Conservation (phyloP, 768 basidiomycete species). For the Termitomyces sp. region DNA sequence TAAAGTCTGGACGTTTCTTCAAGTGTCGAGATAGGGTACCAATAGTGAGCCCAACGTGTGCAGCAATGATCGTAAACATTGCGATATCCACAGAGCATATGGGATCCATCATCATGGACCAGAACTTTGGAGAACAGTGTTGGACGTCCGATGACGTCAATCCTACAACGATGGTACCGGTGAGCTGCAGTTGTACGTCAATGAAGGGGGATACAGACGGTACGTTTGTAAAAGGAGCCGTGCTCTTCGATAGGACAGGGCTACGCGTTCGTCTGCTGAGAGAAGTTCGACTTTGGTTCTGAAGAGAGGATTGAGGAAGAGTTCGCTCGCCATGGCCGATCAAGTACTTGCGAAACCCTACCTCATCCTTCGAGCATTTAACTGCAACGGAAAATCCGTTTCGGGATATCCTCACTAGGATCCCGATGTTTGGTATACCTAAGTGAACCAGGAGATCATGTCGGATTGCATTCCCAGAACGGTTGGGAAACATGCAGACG, state of each 20-base stretch:
- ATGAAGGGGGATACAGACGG: conserved; percentile 24
- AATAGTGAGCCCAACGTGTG: conserved; percentile 46
- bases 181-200: conserved; percentile 4
- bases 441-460: conserved; percentile 16
- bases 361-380: conserved; percentile 8
- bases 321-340: conserved; percentile 28
- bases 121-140: conserved; percentile 41
- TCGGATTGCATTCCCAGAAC: conserved; percentile 16
- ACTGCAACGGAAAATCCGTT: conserved; percentile 12
- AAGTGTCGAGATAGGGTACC: conserved; percentile 50
- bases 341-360: not conserved
- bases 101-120: conserved; percentile 50
- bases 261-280: conserved; percentile 38
- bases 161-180: conserved; percentile 18
- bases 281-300: conserved; percentile 36
- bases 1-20: conserved; percentile 41
- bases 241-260: conserved; percentile 45
- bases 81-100: conserved; percentile 45
- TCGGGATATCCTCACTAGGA: conserved; percentile 13
- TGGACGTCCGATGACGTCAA: conserved; percentile 43
- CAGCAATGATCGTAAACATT: conserved; percentile 47
- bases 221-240: conserved; percentile 44
- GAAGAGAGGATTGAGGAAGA: conserved; percentile 43
- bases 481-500: conserved; percentile 15
- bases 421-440: conserved; percentile 11